Percentiles rank a stretch among this genome's conserved stretches.
Evolutionary conservation across 2,329 filamentous ascomycete species (phyloP).

Genomic region (Trichoderma polysporum): DNA sequence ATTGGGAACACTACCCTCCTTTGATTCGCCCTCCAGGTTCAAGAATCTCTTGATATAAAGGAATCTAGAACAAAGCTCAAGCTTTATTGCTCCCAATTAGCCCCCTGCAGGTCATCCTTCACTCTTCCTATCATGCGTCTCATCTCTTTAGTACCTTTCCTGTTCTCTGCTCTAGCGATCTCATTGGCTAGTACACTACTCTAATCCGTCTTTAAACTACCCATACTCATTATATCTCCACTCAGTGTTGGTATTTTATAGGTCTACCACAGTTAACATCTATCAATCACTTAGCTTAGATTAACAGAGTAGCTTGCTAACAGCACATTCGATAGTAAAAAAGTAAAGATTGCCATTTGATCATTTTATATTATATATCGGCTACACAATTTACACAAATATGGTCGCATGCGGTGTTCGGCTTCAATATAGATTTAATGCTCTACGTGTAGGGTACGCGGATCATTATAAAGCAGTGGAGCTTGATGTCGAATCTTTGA

Average conservation of each 20-base stretch:
- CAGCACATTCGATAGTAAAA: no score
- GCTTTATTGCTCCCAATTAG: not conserved
- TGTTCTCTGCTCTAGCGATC: slow-evolving; percentile 21
- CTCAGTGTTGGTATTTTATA: no score
- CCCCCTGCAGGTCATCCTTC: no score
- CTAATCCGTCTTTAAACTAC: no score
- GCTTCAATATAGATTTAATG: not conserved
- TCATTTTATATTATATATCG: not conserved
- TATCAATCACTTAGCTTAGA: no score
- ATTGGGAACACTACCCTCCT: not conserved
- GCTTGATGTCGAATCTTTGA: not conserved
- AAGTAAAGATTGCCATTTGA: not conserved
- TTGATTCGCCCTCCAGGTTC: not conserved
- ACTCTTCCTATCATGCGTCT: not conserved
- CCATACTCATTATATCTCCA: no score
- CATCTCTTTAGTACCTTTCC: slow-evolving; percentile 20
- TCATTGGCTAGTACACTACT: slow-evolving; percentile 20
- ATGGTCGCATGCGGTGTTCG: not conserved
- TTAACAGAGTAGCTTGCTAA: no score
- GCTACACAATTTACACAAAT: not conserved
- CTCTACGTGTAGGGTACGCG: not conserved
- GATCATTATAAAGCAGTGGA: not conserved
- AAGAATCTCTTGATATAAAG: not conserved
- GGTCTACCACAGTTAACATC: no score
- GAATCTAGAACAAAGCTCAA: not conserved